phyloP scores from a whole-genome alignment of 1,284 basidiomycete species.

The Leccinum subfulvum region DNA sequence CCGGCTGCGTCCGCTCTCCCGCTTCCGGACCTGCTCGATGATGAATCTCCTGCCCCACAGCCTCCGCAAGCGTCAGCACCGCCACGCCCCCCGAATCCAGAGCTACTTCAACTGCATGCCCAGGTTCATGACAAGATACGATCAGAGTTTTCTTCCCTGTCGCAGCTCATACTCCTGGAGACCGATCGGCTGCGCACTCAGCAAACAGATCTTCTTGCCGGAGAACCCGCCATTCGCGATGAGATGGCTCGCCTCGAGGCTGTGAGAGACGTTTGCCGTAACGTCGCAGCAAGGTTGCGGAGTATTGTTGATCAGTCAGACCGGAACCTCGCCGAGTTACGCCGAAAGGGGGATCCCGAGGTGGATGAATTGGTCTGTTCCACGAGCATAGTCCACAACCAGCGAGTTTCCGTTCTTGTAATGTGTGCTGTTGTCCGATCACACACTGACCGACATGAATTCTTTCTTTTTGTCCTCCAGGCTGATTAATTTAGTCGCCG shows the following conservation, averaged over 20 bases:
- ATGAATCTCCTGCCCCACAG: slow-evolving; percentile 39
- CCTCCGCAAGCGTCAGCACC: slow-evolving; percentile 47
- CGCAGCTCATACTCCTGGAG: slow-evolving; percentile 65
- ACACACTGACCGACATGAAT: slow-evolving; percentile 14
- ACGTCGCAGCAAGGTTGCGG: slow-evolving; percentile 68
- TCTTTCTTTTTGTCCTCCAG: slow-evolving; percentile 41
- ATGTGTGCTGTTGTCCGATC: slow-evolving; percentile 7
- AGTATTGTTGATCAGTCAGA: slow-evolving; percentile 66
- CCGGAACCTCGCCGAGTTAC: slow-evolving; percentile 65
- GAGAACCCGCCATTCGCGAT: slow-evolving; percentile 90
- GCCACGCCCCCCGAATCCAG: slow-evolving; percentile 86
- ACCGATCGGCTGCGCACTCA: slow-evolving; percentile 77
- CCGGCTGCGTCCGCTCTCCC: slow-evolving; percentile 30
- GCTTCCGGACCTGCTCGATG: slow-evolving; percentile 52
- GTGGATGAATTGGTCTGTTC: slow-evolving; percentile 95
- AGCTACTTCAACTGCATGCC: slow-evolving; percentile 82
- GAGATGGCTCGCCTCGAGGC: slow-evolving; percentile 95
- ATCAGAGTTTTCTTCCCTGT: slow-evolving; percentile 66
- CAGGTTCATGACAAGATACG: slow-evolving; percentile 76
- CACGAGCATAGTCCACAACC: slow-evolving; percentile 93
- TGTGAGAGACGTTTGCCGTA: slow-evolving; percentile 88
- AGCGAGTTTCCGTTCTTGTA: slow-evolving; percentile 56
- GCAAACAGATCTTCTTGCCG: slow-evolving; percentile 81
- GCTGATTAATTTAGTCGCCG: slow-evolving; percentile 92
- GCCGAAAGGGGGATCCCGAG: slow-evolving; percentile 73